A percentile compares a stretch with the other conserved stretches of the same genome.
Evolutionary conservation across 2,329 filamentous ascomycete genomes (phyloP).

Genomic region (Endothia cerciana): DNA sequence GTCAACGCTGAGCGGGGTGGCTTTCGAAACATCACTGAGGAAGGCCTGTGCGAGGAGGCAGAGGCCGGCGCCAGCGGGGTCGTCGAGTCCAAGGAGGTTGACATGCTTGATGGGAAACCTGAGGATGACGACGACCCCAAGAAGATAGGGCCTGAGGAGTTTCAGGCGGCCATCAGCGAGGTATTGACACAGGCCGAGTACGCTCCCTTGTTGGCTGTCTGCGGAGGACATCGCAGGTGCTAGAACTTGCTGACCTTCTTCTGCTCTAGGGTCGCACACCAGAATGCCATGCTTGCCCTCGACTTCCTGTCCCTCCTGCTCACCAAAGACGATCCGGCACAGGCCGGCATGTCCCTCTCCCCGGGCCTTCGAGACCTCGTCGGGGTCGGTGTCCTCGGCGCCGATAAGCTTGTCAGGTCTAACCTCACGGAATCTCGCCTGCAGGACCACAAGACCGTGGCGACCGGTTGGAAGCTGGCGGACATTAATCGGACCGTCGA

Average conservation of each 20-base stretch:
- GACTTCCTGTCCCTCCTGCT: constrained; percentile 84
- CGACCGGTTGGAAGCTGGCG: constrained; percentile 76
- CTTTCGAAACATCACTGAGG: constrained; percentile 79
- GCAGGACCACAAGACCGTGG: constrained; percentile 60
- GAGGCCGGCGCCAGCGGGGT: constrained; percentile 46
- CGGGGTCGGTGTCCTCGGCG: constrained; percentile 74
- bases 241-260: background rate
- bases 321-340: constrained; percentile 77
- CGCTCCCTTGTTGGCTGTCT: constrained; percentile 29
- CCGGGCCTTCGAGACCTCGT: constrained; percentile 70
- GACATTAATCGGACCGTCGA: constrained; percentile 76
- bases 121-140: constrained; percentile 48
- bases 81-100: constrained; percentile 47
- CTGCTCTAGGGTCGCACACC: constrained; percentile 52
- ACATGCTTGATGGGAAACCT: constrained; percentile 49
- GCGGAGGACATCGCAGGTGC: background rate
- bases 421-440: constrained; percentile 58
- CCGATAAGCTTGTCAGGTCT: constrained; percentile 66
- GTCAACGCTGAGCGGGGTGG: constrained; percentile 79
- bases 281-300: constrained; percentile 70
- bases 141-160: constrained; percentile 47
- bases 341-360: constrained; percentile 72
- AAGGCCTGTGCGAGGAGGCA: constrained; percentile 67
- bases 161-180: constrained; percentile 57
- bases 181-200: constrained; percentile 63